A percentile compares a stretch with the other conserved stretches of the same genome.
Conservation (phyloP, 495 filamentous ascomycete species). For the Niebla homalea region DNA sequence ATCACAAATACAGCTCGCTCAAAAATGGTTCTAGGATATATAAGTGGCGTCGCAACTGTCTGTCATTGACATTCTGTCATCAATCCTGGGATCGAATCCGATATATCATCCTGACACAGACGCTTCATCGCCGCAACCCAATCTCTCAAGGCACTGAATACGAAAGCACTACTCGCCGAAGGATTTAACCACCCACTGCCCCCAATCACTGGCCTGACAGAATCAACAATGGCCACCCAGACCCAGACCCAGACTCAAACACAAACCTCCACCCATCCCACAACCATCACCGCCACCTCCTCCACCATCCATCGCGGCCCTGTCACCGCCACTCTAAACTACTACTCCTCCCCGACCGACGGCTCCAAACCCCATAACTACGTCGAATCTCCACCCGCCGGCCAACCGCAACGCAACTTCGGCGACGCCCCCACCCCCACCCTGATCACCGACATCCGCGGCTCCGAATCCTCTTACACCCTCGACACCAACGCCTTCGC, state of each 20-base stretch:
- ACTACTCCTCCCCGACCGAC: conserved; percentile 52
- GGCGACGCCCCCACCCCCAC: conserved; percentile 31
- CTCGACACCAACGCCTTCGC: conserved; percentile 66
- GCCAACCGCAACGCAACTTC: conserved; percentile 50
- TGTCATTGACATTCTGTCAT: neutral
- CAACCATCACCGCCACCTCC: conserved; percentile 3
- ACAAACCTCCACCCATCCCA: conserved; percentile 4
- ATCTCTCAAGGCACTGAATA: neutral
- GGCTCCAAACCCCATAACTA: conserved; percentile 54
- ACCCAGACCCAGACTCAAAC: conserved; percentile 13
- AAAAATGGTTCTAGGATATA: neutral
- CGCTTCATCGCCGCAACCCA: neutral
- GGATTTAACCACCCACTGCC: neutral
- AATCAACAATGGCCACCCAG: conserved; percentile 13
- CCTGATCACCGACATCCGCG: conserved; percentile 52
- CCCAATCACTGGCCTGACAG: neutral
- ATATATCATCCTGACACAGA: neutral
- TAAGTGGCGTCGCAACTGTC: neutral
- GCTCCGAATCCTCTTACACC: conserved; percentile 44
- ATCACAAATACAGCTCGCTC: neutral
- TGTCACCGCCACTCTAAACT: conserved; percentile 50
- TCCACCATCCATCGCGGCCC: conserved; percentile 49
- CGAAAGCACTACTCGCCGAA: neutral
- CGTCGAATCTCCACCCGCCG: conserved; percentile 49
- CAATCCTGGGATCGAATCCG: neutral